Evolutionary conservation across 805 yeast genomes (phyloP), one percentile per base, ranked within the genome.

Genomic region (Metschnikowia anglica): DNA sequence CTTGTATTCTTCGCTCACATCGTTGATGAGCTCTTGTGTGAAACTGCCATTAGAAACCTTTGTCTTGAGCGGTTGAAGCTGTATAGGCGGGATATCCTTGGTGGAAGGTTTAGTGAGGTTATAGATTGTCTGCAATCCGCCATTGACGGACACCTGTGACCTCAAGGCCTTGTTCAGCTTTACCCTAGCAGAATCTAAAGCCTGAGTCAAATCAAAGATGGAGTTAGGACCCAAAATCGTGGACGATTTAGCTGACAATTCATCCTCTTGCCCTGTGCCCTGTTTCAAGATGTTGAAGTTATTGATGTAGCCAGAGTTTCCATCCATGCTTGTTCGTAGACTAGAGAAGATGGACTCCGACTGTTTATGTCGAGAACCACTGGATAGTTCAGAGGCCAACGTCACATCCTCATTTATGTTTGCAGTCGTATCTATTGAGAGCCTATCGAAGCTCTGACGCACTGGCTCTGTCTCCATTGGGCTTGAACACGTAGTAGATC

Each of bases 61-160:
- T 8, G 49, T 36, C 9, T 55, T 49, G 20, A 70, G 55, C 27
- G 66, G 60, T 53, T 54, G 46, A 29, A 91, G 67, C 36, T 76
- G 80, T 9, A 88, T 83, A 18, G 83, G 88, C 0, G 97, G 96
- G 9, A 91, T 91, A 56, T 93, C 98, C 37, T 75, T 73, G 1
- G 77, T 70, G 0, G 96, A 83, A 0, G 99, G 98, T 6, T 79
- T 74, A 30, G 69, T 68, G 19, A 84, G 58, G 50, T 74, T 74
- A 24, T 56, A 49, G 9, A 70, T 59, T 2, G 77, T 61, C 8
- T 73, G 73, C 5, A 68, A 59, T 0, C 79, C 72, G 5, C 74
- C 74, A 51, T 69, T 68, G 27, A 71, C 52, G 9, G 68, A 57
- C 4, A 71, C 69, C 43, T 66, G 57, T 20, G 56, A 46, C 45